Conservation (phyloP, 805 yeast species). For the Pichia deserticola region DNA sequence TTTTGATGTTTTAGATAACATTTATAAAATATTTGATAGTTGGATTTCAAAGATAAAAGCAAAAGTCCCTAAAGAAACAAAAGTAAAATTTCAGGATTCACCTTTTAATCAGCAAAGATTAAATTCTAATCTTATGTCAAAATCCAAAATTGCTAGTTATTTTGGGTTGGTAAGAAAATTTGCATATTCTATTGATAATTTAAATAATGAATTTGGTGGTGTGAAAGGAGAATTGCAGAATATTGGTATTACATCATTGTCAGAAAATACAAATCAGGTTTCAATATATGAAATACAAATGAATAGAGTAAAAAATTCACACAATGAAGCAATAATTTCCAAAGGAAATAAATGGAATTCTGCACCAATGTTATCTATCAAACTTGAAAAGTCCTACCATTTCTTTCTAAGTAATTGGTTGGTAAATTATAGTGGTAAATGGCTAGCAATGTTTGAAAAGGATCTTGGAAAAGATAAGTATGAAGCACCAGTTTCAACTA, state of each 20-base stretch:
- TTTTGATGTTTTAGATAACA: background rate
- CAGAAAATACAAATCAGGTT: conserved; percentile 7
- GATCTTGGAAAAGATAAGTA: conserved; percentile 4
- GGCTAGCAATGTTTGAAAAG: conserved; percentile 42
- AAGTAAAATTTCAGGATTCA: conserved; percentile 1
- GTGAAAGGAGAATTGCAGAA: conserved; percentile 15
- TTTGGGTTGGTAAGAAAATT: conserved; percentile 14
- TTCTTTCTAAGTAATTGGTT: conserved; percentile 40
- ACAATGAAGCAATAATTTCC: conserved; percentile 3
- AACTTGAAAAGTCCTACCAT: conserved; percentile 25
- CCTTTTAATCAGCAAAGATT: conserved; percentile 16
- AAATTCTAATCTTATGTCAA: conserved; percentile 21
- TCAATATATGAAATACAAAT: conserved; percentile 1
- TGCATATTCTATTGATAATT: conserved; percentile 9
- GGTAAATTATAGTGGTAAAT: conserved; percentile 52
- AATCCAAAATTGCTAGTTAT: conserved; percentile 10
- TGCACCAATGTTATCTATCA: conserved; percentile 11
- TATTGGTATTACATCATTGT: conserved; percentile 13
- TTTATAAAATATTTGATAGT: background rate
- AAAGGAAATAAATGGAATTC: conserved; percentile 6
- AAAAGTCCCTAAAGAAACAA: background rate
- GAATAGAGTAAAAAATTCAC: background rate
- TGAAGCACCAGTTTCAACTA: background rate
- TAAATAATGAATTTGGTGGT: conserved; percentile 30
- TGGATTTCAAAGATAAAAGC: background rate